These are phyloP conservation scores for Hysterium pulicare DNA, from an alignment of 2,329 filamentous ascomycete genomes.

Conservation along the genomic window DNA sequence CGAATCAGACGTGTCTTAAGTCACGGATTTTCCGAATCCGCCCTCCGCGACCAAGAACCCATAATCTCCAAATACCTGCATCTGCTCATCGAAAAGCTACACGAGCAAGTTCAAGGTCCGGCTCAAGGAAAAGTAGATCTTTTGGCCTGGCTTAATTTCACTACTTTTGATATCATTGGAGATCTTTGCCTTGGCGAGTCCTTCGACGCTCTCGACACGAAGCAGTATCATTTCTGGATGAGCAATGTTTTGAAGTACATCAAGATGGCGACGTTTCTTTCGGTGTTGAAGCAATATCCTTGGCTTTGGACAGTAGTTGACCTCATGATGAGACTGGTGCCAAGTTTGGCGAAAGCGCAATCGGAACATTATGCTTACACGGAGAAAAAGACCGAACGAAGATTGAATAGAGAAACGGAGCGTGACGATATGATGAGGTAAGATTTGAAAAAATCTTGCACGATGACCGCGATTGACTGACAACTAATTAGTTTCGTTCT, in stretches of 20 bases:
- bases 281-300: neutral
- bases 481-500: neutral
- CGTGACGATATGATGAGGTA: neutral
- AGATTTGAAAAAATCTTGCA: neutral
- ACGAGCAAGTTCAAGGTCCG: slow-evolving; percentile 13
- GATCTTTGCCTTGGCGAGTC: neutral
- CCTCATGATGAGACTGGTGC: neutral
- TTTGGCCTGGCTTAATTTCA: slow-evolving; percentile 1
- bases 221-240: neutral
- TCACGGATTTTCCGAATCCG: slow-evolving; percentile 40
- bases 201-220: neutral
- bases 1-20: slow-evolving; percentile 27
- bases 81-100: slow-evolving; percentile 29
- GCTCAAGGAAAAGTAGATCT: slow-evolving; percentile 3
- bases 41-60: slow-evolving; percentile 37
- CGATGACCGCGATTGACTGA: neutral
- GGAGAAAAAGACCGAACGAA: neutral
- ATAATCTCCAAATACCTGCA: slow-evolving; percentile 30
- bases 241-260: neutral
- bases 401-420: neutral
- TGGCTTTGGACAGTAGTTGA: neutral
- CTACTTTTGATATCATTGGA: slow-evolving; percentile 7
- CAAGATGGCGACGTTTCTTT: neutral
- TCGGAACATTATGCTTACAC: neutral
- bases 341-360: neutral